These are phyloP conservation scores for Leucocoprinus sp. DNA, from an alignment of 768 basidiomycete genomes.

Conservation along the genomic window DNA sequence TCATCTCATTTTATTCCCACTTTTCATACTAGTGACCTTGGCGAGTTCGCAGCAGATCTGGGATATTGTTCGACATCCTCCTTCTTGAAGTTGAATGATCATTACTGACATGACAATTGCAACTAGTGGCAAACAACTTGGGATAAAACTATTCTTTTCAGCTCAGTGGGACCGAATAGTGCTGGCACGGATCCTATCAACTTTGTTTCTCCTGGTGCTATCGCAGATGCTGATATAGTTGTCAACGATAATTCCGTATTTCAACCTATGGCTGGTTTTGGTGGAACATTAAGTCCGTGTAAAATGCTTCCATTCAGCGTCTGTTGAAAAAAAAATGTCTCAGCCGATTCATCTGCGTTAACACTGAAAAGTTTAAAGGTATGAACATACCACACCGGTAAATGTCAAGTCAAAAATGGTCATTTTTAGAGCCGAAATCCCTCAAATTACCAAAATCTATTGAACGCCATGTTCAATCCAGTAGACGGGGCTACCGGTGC, in stretches of 20 bases:
- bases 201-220: constrained; percentile 48
- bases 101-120: not conserved
- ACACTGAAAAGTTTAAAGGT: constrained; percentile 62
- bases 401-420: not conserved
- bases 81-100: not conserved
- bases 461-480: constrained; percentile 54
- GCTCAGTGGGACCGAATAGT: constrained; percentile 33
- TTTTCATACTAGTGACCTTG: constrained; percentile 3
- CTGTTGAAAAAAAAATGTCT: too few relatives aligned
- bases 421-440: constrained; percentile 37
- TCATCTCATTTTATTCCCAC: not conserved
- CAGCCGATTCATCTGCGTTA: constrained; percentile 67
- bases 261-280: constrained; percentile 62
- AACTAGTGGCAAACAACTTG: constrained; percentile 53
- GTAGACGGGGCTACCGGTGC: constrained; percentile 55
- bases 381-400: not conserved
- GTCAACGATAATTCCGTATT: constrained; percentile 46
- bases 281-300: constrained; percentile 51
- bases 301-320: not conserved
- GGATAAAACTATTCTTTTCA: constrained; percentile 45
- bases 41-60: constrained; percentile 43
- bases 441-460: constrained; percentile 47
- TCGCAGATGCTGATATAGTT: constrained; percentile 54
- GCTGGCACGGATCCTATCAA: constrained; percentile 33
- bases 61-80: constrained; percentile 36